Conservation (phyloP, 2,329 filamentous ascomycete genomes). For the Aspergillus oerlinghausenensis region DNA sequence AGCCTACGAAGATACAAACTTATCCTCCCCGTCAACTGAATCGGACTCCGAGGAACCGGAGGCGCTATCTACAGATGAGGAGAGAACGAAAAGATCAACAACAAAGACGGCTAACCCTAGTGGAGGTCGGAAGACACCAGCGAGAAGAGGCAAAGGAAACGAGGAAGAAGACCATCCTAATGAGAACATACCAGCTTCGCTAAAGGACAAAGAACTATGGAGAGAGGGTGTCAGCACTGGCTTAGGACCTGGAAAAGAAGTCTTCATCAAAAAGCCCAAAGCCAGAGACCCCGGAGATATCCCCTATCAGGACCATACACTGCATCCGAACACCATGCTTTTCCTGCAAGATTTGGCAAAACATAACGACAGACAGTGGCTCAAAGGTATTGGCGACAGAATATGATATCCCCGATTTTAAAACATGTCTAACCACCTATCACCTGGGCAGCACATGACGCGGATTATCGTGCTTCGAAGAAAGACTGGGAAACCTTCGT, state of each 20-base stretch:
- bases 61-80: not conserved
- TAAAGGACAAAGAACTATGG: constrained; percentile 51
- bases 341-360: constrained; percentile 56
- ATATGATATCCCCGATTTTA: not conserved
- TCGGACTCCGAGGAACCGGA: constrained; percentile 5
- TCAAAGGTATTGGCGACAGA: constrained; percentile 49
- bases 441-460: constrained; percentile 62
- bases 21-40: constrained; percentile 1
- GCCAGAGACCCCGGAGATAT: constrained; percentile 56
- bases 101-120: not conserved
- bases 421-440: constrained; percentile 3
- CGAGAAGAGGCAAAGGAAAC: not conserved
- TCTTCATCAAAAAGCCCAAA: constrained; percentile 61
- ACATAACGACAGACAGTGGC: constrained; percentile 61
- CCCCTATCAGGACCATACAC: constrained; percentile 52
- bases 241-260: constrained; percentile 54
- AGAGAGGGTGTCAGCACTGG: constrained; percentile 52
- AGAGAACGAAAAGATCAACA: not conserved
- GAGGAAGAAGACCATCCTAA: constrained; percentile 52
- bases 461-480: constrained; percentile 70
- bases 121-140: not conserved
- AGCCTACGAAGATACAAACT: constrained; percentile 13
- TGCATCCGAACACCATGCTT: constrained; percentile 61
- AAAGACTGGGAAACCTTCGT: constrained; percentile 80
- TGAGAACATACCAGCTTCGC: constrained; percentile 52